Conservation (phyloP, 1,284 basidiomycete genomes). For the Sphaerobolus stellatus region DNA sequence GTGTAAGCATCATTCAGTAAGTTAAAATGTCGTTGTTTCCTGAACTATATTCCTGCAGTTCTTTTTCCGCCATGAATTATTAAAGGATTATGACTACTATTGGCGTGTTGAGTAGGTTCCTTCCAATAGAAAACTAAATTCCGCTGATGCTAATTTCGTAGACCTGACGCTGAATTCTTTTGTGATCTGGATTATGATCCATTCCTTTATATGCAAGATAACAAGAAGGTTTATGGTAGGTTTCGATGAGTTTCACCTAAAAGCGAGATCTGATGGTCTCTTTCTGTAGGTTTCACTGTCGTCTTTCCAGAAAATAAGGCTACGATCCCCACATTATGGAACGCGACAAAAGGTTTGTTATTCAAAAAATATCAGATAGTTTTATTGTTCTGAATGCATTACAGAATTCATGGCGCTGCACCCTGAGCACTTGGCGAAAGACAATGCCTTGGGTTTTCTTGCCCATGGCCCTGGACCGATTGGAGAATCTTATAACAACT, state of each 20-base stretch:
- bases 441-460: constrained; percentile 75
- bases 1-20: constrained; percentile 50
- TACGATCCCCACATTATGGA: constrained; percentile 81
- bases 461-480: constrained; percentile 75
- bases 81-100: constrained; percentile 77
- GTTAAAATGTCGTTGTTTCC: constrained; percentile 16
- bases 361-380: neutral
- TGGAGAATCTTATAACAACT: constrained; percentile 73
- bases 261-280: constrained; percentile 8
- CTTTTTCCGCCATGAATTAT: constrained; percentile 75
- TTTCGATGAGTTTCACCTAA: constrained; percentile 1
- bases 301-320: constrained; percentile 75
- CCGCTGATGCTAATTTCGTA: constrained; percentile 30
- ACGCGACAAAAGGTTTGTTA: constrained; percentile 56
- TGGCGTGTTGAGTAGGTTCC: constrained; percentile 69
- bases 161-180: constrained; percentile 72
- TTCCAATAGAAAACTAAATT: constrained; percentile 16
- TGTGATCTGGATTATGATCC: constrained; percentile 81
- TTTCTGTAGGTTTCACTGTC: constrained; percentile 66
- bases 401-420: constrained; percentile 67
- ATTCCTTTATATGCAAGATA: constrained; percentile 76
- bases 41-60: constrained; percentile 43
- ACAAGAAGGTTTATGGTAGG: constrained; percentile 70
- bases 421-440: constrained; percentile 64
- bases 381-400: neutral